These are phyloP conservation scores for Exophiala sp. DNA, from an alignment of 2,329 filamentous ascomycete genomes.

Conservation along the genomic window DNA sequence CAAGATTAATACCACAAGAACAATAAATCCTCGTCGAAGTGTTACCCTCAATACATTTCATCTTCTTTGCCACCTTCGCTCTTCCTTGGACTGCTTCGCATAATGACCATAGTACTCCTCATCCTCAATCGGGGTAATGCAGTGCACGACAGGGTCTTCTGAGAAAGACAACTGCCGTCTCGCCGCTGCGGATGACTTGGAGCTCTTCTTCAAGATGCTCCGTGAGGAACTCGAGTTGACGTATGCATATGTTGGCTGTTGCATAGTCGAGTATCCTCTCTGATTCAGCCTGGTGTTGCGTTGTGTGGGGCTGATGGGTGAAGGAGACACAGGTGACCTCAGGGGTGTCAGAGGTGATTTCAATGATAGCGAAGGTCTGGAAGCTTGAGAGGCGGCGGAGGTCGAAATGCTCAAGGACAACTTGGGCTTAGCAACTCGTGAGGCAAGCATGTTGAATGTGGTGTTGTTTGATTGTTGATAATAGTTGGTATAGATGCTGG, in stretches of 20 bases:
- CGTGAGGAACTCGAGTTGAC: slow-evolving; percentile 44
- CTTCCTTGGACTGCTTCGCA: slow-evolving; percentile 44
- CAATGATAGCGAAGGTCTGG: slow-evolving; percentile 40
- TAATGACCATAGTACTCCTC: slow-evolving; percentile 49
- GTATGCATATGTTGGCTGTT: slow-evolving; percentile 41
- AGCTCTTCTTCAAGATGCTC: slow-evolving; percentile 47
- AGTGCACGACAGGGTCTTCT: slow-evolving; percentile 43
- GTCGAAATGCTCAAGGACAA: slow-evolving; percentile 45
- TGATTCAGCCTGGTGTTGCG: slow-evolving; percentile 38
- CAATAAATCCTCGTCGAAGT: not conserved
- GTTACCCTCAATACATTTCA: slow-evolving; percentile 30
- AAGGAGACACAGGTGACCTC: slow-evolving; percentile 42
- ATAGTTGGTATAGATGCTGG: not conserved
- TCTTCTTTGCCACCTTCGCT: slow-evolving; percentile 43
- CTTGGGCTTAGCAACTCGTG: slow-evolving; percentile 44
- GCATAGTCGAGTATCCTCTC: slow-evolving; percentile 39
- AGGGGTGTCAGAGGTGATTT: slow-evolving; percentile 40
- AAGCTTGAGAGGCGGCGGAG: slow-evolving; percentile 31
- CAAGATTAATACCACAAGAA: slow-evolving; percentile 5
- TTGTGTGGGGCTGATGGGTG: slow-evolving; percentile 40
- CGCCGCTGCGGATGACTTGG: slow-evolving; percentile 16
- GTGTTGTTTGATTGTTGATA: slow-evolving; percentile 3
- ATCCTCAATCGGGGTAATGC: slow-evolving; percentile 47
- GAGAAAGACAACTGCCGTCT: slow-evolving; percentile 43
- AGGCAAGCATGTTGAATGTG: slow-evolving; percentile 37